A percentile compares a stretch with the other conserved stretches of the same genome.
These are phyloP conservation scores for Knufia fluminis DNA, from an alignment of 2,329 filamentous ascomycete species.

Conservation along the genomic window DNA sequence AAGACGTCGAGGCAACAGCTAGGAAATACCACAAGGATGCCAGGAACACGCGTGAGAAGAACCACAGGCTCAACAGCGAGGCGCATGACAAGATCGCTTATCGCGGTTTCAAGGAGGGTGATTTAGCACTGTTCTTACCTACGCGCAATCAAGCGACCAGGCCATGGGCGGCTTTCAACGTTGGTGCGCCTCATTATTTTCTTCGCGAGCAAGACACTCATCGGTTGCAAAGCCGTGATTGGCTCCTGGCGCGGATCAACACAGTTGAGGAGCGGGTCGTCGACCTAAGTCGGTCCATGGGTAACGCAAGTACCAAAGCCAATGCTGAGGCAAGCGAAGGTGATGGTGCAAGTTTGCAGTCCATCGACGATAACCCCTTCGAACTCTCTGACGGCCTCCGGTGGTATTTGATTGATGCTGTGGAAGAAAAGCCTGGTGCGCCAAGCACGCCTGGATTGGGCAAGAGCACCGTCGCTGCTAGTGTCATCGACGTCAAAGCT, in stretches of 20 bases:
- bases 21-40: constrained; percentile 90
- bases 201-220: constrained; percentile 86
- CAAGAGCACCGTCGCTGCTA: constrained; percentile 83
- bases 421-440: constrained; percentile 83
- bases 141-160: constrained; percentile 89
- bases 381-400: constrained; percentile 87
- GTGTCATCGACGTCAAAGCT: constrained; percentile 77
- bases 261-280: constrained; percentile 90
- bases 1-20: constrained; percentile 85
- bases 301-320: constrained; percentile 40
- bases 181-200: constrained; percentile 95
- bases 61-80: constrained; percentile 70
- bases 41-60: constrained; percentile 76
- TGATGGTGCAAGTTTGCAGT: constrained; percentile 41
- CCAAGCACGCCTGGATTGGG: constrained; percentile 87
- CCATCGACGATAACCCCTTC: constrained; percentile 83
- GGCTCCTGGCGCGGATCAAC: constrained; percentile 89
- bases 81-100: constrained; percentile 94
- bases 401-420: constrained; percentile 92
- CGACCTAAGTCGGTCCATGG: constrained; percentile 73
- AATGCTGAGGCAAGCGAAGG: constrained; percentile 41
- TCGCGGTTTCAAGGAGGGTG: constrained; percentile 90
- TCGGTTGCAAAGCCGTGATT: constrained; percentile 74
- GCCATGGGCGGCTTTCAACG: constrained; percentile 97
- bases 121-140: constrained; percentile 85